Percentiles rank a stretch among this genome's conserved stretches.
phyloP scores from a whole-genome alignment of 805 yeast genomes.

The Saccharomycopsis sp. region DNA sequence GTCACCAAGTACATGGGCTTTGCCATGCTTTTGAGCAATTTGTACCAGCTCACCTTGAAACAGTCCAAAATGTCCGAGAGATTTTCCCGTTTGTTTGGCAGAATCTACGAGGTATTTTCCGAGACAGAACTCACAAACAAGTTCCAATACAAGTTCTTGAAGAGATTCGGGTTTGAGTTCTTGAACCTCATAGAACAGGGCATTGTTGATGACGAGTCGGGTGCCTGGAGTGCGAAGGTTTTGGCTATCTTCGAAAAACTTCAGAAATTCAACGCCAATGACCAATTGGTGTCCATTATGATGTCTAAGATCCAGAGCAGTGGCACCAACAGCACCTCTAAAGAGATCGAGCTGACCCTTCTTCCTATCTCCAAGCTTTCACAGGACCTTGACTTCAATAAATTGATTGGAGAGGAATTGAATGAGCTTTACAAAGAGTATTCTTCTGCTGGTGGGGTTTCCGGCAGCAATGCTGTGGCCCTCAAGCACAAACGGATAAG shows the following conservation, averaged over 20 bases:
- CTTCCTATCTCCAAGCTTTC: constrained; percentile 27
- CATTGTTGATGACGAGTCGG: background rate
- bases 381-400: constrained; percentile 28
- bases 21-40: constrained; percentile 11
- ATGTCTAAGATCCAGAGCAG: background rate
- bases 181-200: constrained; percentile 8
- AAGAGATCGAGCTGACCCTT: constrained; percentile 21
- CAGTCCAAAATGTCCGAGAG: constrained; percentile 3
- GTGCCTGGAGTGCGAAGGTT: constrained; percentile 5
- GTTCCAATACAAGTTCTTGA: constrained; percentile 17
- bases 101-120: constrained; percentile 5
- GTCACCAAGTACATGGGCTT: constrained; percentile 13
- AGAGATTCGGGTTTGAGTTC: constrained; percentile 16
- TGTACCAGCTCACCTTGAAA: constrained; percentile 13
- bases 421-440: constrained; percentile 19
- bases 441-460: background rate
- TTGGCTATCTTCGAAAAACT: constrained; percentile 12
- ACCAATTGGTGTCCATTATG: constrained; percentile 7
- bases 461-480: constrained; percentile 20
- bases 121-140: constrained; percentile 6
- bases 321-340: background rate
- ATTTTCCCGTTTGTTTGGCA: constrained; percentile 8
- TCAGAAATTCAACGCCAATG: constrained; percentile 8
- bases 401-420: constrained; percentile 25
- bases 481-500: constrained; percentile 25